Conservation (phyloP, 345 rosid species). For the Iberis pinnata region DNA sequence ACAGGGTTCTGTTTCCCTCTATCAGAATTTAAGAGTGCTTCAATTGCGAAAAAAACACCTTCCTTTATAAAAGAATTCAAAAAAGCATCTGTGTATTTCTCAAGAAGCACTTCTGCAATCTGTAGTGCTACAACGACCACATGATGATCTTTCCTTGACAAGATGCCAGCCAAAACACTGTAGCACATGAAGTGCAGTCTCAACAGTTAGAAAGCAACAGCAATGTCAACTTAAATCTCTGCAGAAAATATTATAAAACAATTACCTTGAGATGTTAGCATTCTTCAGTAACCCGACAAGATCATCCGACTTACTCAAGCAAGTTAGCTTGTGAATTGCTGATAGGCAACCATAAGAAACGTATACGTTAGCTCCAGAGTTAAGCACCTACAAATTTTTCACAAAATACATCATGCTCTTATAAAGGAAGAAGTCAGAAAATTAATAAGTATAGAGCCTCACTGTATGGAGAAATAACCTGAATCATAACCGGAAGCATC, state of each 20-base stretch:
- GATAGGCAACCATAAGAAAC: conserved; percentile 79
- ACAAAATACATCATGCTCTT: conserved; percentile 12
- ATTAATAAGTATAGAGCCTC: conserved; percentile 8
- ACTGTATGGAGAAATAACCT: conserved; percentile 42
- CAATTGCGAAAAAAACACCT: conserved; percentile 74
- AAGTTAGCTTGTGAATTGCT: conserved; percentile 58
- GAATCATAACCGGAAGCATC: conserved; percentile 61
- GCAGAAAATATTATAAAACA: background rate
- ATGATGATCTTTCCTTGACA: conserved; percentile 78
- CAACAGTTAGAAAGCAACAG: conserved; percentile 20
- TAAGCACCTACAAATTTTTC: conserved; percentile 52
- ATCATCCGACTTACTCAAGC: conserved; percentile 56
- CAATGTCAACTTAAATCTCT: conserved; percentile 39
- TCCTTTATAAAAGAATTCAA: conserved; percentile 72
- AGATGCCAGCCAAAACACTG: conserved; percentile 88
- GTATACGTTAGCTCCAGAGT: conserved; percentile 72
- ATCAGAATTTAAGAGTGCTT: conserved; percentile 51
- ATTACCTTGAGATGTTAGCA: conserved; percentile 72
- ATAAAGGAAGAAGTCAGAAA: conserved; percentile 13
- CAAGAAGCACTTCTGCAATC: conserved; percentile 61
- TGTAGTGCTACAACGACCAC: conserved; percentile 60
- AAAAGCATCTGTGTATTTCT: conserved; percentile 54
- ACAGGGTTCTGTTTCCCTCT: conserved; percentile 33
- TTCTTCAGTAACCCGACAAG: conserved; percentile 53
- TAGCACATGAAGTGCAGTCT: conserved; percentile 23